Evolutionary conservation across 225 moss, liverwort and hornwort species (phyloP).

Genomic region (Marchantia polymorpha): DNA sequence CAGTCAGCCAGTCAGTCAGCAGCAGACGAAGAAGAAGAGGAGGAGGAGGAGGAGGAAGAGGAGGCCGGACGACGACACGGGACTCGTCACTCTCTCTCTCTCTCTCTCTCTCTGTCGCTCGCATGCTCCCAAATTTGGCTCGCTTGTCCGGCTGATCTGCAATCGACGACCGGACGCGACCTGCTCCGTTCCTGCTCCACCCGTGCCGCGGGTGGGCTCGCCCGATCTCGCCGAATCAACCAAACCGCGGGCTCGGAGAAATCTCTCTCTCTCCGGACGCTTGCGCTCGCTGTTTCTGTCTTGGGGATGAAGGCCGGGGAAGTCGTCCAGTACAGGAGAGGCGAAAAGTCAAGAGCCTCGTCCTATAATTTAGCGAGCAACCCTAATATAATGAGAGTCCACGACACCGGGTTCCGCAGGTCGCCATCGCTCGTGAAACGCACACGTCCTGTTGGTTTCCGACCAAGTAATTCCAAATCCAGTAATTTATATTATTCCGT

Average conservation of each 20-base stretch:
- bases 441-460: neutral
- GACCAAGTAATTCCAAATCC: conserved; percentile 28
- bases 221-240: too few relatives aligned
- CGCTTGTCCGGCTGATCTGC: neutral
- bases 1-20: too few relatives aligned
- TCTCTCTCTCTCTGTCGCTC: neutral
- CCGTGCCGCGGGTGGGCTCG: neutral
- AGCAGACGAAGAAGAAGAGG: neutral
- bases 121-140: neutral
- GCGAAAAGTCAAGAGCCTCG: neutral
- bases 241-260: neutral
- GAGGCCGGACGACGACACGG: too few relatives aligned
- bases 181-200: neutral
- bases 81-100: neutral
- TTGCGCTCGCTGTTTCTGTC: neutral
- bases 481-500: neutral
- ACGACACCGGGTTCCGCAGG: neutral
- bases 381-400: neutral
- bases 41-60: too few relatives aligned
- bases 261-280: neutral
- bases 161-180: neutral
- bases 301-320: neutral
- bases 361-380: neutral
- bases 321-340: neutral
- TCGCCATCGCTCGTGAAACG: neutral